Base-by-base conservation (phyloP, 345 rosid genomes). In the Sonneratia caseolaris region DNA sequence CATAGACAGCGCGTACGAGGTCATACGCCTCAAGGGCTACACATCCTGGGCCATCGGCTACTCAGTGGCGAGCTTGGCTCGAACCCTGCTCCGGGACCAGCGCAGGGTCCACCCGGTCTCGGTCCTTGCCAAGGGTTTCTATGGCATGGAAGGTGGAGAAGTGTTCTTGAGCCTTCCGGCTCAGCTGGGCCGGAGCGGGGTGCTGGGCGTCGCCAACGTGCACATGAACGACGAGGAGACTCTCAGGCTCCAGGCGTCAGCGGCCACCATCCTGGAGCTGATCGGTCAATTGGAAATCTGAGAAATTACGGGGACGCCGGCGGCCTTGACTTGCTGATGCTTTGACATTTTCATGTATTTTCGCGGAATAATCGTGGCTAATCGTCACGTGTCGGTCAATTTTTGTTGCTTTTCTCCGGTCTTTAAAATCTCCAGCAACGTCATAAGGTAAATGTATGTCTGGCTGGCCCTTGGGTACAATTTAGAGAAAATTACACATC, bases 31-130 rank as follows among this genome's bases (percentile, higher is more conserved):
- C 53, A 94, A 94, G 73, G 97, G 98, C 37, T 94, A 91, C 84
- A 94, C 98, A 11, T 90, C 96, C 19, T 94, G 98, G 98, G 98
- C 98, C 10, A 94, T 91, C 59, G 98, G 98, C 24, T 91, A 91
- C 82, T 94, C 98, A 0, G 98, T 81, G 7, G 96, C 97, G 7
- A 91, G 62, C 76, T 74, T 94, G 76, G 97, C 98, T 37, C 83
- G 93, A 0, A 76, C 92, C 56, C 68, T 94, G 24, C 82, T 94
- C 42, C 74, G 98, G 15, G 84, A 94, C 83, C 98, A 94, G 86
- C 87, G 96, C 57, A 91, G 79, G 80, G 90, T 94, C 79, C 98
- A 94, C 66, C 96, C 98, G 0, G 96, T 94, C 40, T 83, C 98
- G 0, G 97, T 94, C 15, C 89, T 91, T 24, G 96, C 98, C 2